These are phyloP conservation scores for Heracleum sosnowskyi DNA, from an alignment of 129 eudicot genomes.

Conservation along the genomic window DNA sequence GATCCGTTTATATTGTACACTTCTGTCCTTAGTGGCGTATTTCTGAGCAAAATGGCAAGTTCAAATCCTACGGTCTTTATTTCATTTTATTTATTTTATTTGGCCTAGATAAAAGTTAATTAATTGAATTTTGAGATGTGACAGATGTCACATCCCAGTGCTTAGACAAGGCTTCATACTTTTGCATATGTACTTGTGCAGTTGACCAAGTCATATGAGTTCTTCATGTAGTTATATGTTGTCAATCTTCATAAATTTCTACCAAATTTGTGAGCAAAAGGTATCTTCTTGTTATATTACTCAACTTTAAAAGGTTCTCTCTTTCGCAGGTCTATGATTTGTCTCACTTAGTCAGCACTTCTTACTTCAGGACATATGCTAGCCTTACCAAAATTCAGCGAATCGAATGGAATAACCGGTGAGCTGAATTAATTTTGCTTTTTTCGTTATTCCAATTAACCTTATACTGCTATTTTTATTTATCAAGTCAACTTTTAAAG, in stretches of 20 bases:
- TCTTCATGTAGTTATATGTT: neutral
- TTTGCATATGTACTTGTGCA: neutral
- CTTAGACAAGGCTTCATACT: neutral
- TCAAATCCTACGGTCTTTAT: neutral
- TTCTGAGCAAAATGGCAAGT: slow-evolving; percentile 51
- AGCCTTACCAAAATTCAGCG: slow-evolving; percentile 41
- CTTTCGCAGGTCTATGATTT: slow-evolving; percentile 39
- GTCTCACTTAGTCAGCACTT: slow-evolving; percentile 31
- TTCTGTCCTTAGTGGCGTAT: slow-evolving; percentile 37
- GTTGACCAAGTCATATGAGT: neutral
- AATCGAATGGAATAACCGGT: slow-evolving; percentile 60
- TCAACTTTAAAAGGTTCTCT: neutral
- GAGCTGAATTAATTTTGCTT: neutral
- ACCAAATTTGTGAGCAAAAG: neutral
- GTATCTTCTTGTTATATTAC: neutral
- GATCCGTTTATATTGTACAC: slow-evolving; percentile 49
- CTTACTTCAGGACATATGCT: slow-evolving; percentile 34
- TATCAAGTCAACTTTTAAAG: neutral
- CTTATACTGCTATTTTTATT: neutral
- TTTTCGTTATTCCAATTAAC: neutral
- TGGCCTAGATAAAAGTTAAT: neutral
- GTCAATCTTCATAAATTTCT: neutral
- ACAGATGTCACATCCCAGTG: neutral
- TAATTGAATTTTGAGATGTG: neutral
- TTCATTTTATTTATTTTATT: neutral